Base-by-base conservation (phyloP, 164 flowering plant genomes). In the Chimonanthus salicifolius region DNA sequence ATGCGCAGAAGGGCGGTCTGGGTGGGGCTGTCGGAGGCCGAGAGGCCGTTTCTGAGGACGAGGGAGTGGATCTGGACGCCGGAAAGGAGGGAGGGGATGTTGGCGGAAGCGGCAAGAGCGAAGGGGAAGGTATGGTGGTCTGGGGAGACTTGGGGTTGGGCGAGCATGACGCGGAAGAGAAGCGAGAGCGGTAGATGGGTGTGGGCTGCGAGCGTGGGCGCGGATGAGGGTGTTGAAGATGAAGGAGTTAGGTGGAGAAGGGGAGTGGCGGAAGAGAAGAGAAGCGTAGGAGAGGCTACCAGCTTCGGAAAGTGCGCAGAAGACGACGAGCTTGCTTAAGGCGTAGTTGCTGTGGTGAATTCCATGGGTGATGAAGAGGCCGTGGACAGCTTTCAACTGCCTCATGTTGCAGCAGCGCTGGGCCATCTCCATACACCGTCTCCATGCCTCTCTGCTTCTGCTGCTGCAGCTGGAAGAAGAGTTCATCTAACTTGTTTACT, bases 211-310 rank as follows among this genome's bases (percentile, higher is more conserved):
- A 45, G 88, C 75, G 70, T 80, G 73, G 49, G 78, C 85, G 75
- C 84, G 72, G 47, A 85, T 85, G 72, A 85, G 82, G 60, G 88
- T 81, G 74, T 85, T 84, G 74, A 74, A 85, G 21, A 80, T 66
- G 71, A 79, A 85, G 5, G 81, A 49, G 65, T 82, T 85, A 65
- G 82, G 86, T 7, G 43, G 50, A 3, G 54, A 79, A 21, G 84
- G 78, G 44, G 73, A 58, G 20, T 76, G 81, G 65, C n/a, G 62
- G 75, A 81, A 79, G 73, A 83, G 78, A 58, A 64, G 76, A 6
- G 83, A 71, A 58, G 84, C 83, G 71, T 86, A 84, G 13, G 51
- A 47, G 66, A 86, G 80, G 72, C 48, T 63, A 33, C 80, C 82
- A 7, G 75, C 15, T 20, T 50, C 49, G 58, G 84, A 81, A 51